Evolutionary conservation across 768 basidiomycete genomes (phyloP), one percentile per base, ranked within the genome.

Genomic region (Sarcodon aspratus): DNA sequence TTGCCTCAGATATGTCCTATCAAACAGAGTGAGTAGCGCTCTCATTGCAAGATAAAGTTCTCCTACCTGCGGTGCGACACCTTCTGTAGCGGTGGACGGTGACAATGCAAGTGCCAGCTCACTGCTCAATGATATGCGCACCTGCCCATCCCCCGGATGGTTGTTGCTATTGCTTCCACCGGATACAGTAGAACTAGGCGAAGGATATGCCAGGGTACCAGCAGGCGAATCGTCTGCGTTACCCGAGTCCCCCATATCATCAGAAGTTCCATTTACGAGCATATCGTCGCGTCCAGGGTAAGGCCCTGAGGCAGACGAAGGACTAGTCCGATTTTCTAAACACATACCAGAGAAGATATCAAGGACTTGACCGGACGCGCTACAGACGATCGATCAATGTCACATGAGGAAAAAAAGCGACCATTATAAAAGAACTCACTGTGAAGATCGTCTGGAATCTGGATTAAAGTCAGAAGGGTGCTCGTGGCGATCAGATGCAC

Each of bases 311-410:
- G 21, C 5, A 3, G 21, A 27, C 21, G 21, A 27, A 27, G 21
- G 21, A 27, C 21, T 27, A 27, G 21, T 27, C 5, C 21, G 21
- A 27, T 27, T 27, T 27, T 27, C 21, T 27, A 27, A 27, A 27
- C 21, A 27, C 21, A 27, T 27, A 2, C 21, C 53, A 17, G 47
- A 52, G 50, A 61, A 58, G 50, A 54, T 46, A 15, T 57, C 56
- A n/a, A 57, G 47, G 47, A 59, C 51, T 4, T 54, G 51, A 0
- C 50, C 54, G 35, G 58, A 55, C 7, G 56, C 55, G 44, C 58
- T 57, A 48, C 34, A 48, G 13, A 13, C 33, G 52, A 6, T 13
- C 15, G 9, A 34, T 47, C 34, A 46, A 45, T 44, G 36, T 32
- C 37, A 42, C 36, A 35, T 8, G 42, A 34, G 9, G 9, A 12